Base-by-base conservation (phyloP, 495 filamentous ascomycete genomes). In the Neurospora africana region DNA sequence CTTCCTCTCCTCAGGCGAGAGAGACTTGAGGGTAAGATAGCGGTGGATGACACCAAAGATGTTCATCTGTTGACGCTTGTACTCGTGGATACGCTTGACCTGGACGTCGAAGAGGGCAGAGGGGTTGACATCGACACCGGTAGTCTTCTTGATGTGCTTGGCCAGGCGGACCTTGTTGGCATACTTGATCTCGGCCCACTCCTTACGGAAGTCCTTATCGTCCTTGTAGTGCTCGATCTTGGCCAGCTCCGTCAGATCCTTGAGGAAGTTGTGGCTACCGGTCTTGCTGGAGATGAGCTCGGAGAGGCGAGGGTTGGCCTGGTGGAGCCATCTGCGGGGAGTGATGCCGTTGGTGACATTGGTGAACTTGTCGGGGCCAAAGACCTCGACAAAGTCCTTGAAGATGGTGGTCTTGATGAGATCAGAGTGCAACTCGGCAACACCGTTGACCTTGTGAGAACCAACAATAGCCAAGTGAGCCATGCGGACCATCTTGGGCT, bases 311-410 rank as follows among this genome's bases (percentile, higher is more conserved):
- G 95, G 95, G 79, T 99, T 99, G 68, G 96, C 96, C 81, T 99
- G 95, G 81, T 99, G 94, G 40, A 99, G 87, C 95, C 95, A 99
- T 74, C 95, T 86, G 69, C 95, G 86, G 9, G 95, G 96, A 0
- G 95, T 99, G 79, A 99, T 93, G 43, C 95, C 95, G 79, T 99
- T 99, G 65, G 95, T 99, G 72, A 99, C 95, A 75, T 99, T 99
- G 43, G 92, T 97, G 83, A 99, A 99, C 78, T 97, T 97, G 85
- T 99, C 95, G 0, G 91, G 90, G 5, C 95, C 95, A 78, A 94
- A 98, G 72, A 99, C 91, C 44, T 85, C 85, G 47, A 99, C 95
- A 78, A 99, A 99, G 82, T 98, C 96, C 82, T 94, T 98, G 89
- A 99, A 98, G 73, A 99, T 94, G n/a, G 95, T 99, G 4, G 94